A percentile compares a stretch with the other conserved stretches of the same genome.
phyloP scores from a whole-genome alignment of 345 rosid genomes.

The Salix arbutifolia region DNA sequence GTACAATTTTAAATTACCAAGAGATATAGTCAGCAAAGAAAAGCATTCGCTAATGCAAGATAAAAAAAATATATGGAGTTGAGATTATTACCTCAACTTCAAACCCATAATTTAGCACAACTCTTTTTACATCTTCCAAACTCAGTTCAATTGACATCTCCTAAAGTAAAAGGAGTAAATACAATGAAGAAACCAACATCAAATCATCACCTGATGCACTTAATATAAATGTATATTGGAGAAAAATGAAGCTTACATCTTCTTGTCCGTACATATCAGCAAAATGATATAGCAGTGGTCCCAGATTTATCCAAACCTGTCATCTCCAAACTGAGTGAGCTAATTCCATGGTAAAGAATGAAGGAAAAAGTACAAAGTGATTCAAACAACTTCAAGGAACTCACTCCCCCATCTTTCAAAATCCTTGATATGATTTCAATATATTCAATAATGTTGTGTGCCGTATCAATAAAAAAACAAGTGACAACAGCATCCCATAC shows the following conservation, averaged over 20 bases:
- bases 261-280: slow-evolving; percentile 76
- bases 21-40: background rate
- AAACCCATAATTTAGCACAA: slow-evolving; percentile 73
- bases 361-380: background rate
- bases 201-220: background rate
- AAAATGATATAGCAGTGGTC: slow-evolving; percentile 92
- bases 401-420: slow-evolving; percentile 91
- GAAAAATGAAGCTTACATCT: slow-evolving; percentile 55
- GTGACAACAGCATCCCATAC: slow-evolving; percentile 94
- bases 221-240: background rate
- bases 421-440: slow-evolving; percentile 88
- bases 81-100: slow-evolving; percentile 52
- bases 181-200: slow-evolving; percentile 3
- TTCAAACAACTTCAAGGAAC: slow-evolving; percentile 26
- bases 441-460: slow-evolving; percentile 88
- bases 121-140: slow-evolving; percentile 86
- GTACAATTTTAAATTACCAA: background rate
- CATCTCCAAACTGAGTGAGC: slow-evolving; percentile 10
- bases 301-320: slow-evolving; percentile 96
- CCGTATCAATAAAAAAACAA: slow-evolving; percentile 94
- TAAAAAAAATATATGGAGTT: background rate
- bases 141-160: slow-evolving; percentile 97
- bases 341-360: slow-evolving; percentile 10
- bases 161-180: slow-evolving; percentile 25
- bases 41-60: background rate